Base-by-base conservation (phyloP, 1,139 yeast genomes). In the Yamadazyma diddensiae region DNA sequence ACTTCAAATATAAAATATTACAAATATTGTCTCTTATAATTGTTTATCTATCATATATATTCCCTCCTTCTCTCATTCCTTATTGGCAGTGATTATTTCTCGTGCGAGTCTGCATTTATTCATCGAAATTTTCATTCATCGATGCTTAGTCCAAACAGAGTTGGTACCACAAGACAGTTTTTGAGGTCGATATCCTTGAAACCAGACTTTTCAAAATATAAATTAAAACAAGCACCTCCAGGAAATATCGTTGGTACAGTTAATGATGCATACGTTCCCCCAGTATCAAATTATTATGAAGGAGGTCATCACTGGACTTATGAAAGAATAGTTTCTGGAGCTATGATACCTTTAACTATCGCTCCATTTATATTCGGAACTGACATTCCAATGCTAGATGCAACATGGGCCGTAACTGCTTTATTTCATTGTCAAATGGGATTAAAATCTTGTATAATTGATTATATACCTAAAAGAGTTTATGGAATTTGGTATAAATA, bases 281-380 rank as follows among this genome's bases (percentile, higher is more conserved):
- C 92, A 33, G 55, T 64, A 30, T 57, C 79, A 10, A 62, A 68
- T 43, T 75, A 67, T 47, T 42, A 57, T 16, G 80, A 81, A 43
- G 92, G 92, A 19, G 77, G 86, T 8, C 62, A 66, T 44, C 92
- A 82, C 61, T 83, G 94, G 94, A 73, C 80, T 30, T 62, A 72
- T 39, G 92, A 83, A 58, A 73, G 80, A 55, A 40, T 66, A 6
- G 70, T 81, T 21, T 64, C 85, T 14, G 59, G 78, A 24, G 73
- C 78, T 11, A 55, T 82, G 62, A 61, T 82, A 21, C 94, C 94
- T 11, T 62, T 82, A 41, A 68, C 75, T n/a, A 59, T 76, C 16
- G 62, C 77, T 18, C 87, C 90, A 15, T 71, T 82, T 49, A 63
- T 78, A 31, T 65, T 80, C 9, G 82, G 85, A 19, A 49, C 62